Percentiles rank a stretch among this genome's conserved stretches.
phyloP scores from a whole-genome alignment of 306 rosid genomes.

The Parietaria judaica region DNA sequence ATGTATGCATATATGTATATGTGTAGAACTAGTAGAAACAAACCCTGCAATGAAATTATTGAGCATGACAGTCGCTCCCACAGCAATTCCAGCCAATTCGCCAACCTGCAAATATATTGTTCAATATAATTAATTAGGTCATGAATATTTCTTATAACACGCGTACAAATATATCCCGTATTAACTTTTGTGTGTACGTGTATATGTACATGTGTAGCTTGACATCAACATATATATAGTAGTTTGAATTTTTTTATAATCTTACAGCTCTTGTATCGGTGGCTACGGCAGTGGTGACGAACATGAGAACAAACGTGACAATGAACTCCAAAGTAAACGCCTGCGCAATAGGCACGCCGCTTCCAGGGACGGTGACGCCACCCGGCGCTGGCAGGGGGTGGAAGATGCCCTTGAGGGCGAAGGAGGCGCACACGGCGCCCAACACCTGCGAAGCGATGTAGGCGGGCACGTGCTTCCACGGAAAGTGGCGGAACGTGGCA shows the following conservation, averaged over 20 bases:
- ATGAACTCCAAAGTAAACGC: slow-evolving; percentile 80
- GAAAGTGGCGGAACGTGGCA: slow-evolving; percentile 82
- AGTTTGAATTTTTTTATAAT: neutral
- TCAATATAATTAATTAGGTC: neutral
- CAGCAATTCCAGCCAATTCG: slow-evolving; percentile 79
- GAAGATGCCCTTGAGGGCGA: slow-evolving; percentile 55
- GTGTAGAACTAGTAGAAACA: neutral
- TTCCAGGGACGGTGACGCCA: slow-evolving; percentile 71
- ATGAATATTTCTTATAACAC: neutral
- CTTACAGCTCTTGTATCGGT: slow-evolving; percentile 83
- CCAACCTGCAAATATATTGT: slow-evolving; percentile 47
- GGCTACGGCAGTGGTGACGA: slow-evolving; percentile 78
- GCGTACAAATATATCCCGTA: too few relatives aligned
- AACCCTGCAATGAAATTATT: slow-evolving; percentile 91
- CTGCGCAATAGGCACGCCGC: slow-evolving; percentile 45
- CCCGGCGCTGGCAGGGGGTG: slow-evolving; percentile 58
- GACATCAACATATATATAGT: too few relatives aligned
- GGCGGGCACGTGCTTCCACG: slow-evolving; percentile 82
- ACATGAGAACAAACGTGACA: slow-evolving; percentile 80
- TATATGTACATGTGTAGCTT: too few relatives aligned
- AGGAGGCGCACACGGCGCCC: slow-evolving; percentile 70
- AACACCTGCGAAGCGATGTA: slow-evolving; percentile 67
- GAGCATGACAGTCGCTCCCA: slow-evolving; percentile 88
- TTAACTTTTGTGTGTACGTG: too few relatives aligned
- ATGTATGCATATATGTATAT: neutral